Base-by-base conservation (phyloP, 768 basidiomycete genomes). In the Amanita muscaria region DNA sequence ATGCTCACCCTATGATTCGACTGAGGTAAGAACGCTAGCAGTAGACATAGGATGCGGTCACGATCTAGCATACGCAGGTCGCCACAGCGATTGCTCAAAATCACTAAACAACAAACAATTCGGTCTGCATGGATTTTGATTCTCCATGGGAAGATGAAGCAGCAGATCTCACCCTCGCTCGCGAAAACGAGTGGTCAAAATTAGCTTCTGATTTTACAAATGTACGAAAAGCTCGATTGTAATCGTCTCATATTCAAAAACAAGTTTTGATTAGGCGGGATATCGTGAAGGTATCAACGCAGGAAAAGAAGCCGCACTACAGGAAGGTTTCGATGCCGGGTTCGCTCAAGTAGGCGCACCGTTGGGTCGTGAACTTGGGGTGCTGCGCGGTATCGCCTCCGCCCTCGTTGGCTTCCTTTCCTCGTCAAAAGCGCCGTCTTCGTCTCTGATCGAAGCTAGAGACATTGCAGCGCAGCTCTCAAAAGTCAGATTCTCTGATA, bases 261-360 rank as follows among this genome's bases (percentile, higher is more conserved):
- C 21, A n/a, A 18, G 22, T 35, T 38, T 34, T 11, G 19, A 29
- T 40, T 53, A 96, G 94, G 79, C 79, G 14, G 94, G 94, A 2
- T 97, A 97, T 57, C 79, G 94, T n/a, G 93, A 97, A 64, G 94
- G 94, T 5, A 94, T 98, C 54, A 86, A 82, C 0, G 80, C 83
- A 3, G 94, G 94, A 3, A 98, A 97, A 60, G 85, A 93, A 59
- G 69, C 75, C 0, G 81, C 80, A 2, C 70, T 97, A 2, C 94
- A 99, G 56, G 69, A 80, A 50, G 94, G 94, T 1, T 98, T 99
- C 56, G 89, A 99, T 61, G 66, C 71, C 3, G 91, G 88, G 1
- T 97, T 89, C 55, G 79, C 80, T 1, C 60, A 64, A 11, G 66
- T 78, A 8, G 88, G 91, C 1, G 79, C 72, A 2, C 84, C 87